Conservation (phyloP, 2,329 filamentous ascomycete genomes). For the Alternaria sp. region DNA sequence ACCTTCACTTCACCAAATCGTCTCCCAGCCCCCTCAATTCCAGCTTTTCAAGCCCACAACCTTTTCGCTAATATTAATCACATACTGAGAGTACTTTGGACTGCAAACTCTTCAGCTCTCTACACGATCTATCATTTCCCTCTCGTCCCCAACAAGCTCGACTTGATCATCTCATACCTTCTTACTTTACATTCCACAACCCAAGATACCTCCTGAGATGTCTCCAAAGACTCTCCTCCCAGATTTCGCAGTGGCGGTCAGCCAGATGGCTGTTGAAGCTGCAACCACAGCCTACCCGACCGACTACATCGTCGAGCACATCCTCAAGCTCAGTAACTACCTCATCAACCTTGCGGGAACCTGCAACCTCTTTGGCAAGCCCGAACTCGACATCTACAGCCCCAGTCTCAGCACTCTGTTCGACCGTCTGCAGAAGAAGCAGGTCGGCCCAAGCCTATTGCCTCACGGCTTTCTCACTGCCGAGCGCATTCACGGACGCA, state of each 20-base stretch:
- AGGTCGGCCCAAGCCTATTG: constrained; percentile 22
- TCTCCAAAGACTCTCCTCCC: constrained; percentile 11
- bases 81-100: background rate
- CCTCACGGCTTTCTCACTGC: constrained; percentile 17
- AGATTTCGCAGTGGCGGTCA: constrained; percentile 21
- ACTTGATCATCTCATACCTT: background rate
- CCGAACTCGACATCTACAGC: constrained; percentile 28
- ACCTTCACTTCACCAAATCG: constrained; percentile 15
- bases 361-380: constrained; percentile 16
- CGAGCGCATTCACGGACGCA: constrained; percentile 8
- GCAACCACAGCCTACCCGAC: constrained; percentile 7
- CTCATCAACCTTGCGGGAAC: constrained; percentile 16
- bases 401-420: constrained; percentile 37
- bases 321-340: constrained; percentile 23
- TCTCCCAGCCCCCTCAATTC: constrained; percentile 15
- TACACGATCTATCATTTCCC: background rate
- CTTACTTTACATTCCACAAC: background rate
- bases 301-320: constrained; percentile 25
- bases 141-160: background rate
- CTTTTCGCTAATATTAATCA: background rate
- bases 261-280: constrained; percentile 18
- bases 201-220: background rate
- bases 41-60: background rate
- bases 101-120: background rate
- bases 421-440: constrained; percentile 44